A percentile compares a stretch with the other conserved stretches of the same genome.
These are phyloP conservation scores for Aureobasidium sp. DNA, from an alignment of 2,329 filamentous ascomycete species.

Conservation along the genomic window DNA sequence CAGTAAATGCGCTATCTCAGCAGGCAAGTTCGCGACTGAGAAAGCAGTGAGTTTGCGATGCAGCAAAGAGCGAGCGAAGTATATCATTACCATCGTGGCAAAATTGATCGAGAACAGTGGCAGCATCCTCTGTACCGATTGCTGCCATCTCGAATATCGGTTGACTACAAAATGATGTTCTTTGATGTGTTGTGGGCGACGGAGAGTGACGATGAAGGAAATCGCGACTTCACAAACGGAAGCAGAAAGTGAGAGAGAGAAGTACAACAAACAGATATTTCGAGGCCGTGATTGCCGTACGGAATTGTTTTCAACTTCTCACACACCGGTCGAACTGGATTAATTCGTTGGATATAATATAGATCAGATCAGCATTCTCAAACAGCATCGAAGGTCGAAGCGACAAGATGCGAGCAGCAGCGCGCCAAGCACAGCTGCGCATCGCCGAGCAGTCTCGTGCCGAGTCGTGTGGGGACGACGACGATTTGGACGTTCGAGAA, in stretches of 20 bases:
- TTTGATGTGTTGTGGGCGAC: neutral
- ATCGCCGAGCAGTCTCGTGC: neutral
- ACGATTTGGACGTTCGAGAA: neutral
- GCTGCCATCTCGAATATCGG: conserved; percentile 33
- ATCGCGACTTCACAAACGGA: neutral
- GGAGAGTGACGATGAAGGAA: neutral
- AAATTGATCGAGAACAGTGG: conserved; percentile 72
- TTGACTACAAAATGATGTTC: neutral
- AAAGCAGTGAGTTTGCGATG: conserved; percentile 1
- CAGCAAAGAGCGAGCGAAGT: neutral
- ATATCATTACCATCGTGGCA: conserved; percentile 53
- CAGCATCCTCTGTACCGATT: conserved; percentile 48
- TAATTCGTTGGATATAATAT: neutral
- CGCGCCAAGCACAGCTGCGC: neutral
- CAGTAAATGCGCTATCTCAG: conserved; percentile 75
- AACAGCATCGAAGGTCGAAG: neutral
- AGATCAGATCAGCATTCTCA: neutral
- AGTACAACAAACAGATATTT: neutral
- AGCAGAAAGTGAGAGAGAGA: neutral
- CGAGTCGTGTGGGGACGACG: conserved; percentile 4
- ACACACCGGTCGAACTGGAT: neutral
- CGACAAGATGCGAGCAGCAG: conserved; percentile 14
- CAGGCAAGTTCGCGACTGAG: conserved; percentile 66
- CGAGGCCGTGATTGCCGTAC: no score
- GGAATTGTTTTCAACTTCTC: neutral